Conservation (phyloP, 2,329 filamentous ascomycete species). For the Cytospora schulzeri region DNA sequence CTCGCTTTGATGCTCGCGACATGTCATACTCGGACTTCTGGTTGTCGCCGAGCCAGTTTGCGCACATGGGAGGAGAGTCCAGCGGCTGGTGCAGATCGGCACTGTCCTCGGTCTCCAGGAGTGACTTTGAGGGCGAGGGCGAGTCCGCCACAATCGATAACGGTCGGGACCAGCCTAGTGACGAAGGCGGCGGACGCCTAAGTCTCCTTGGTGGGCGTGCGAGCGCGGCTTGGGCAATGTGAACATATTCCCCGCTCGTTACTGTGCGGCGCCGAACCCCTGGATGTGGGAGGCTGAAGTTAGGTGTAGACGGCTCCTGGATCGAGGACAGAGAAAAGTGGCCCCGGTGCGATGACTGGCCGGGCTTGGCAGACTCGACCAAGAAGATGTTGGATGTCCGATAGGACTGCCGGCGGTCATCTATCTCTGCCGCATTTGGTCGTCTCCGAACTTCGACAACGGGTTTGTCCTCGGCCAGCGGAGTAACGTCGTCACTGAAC, state of each 20-base stretch:
- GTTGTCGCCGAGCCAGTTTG: conserved; percentile 26
- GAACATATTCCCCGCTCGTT: conserved; percentile 20
- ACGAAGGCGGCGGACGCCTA: conserved; percentile 47
- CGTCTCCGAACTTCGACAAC: conserved; percentile 44
- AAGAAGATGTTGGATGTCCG: conserved; percentile 49
- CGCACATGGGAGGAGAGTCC: conserved; percentile 31
- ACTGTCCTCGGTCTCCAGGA: conserved; percentile 17
- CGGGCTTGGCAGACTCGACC: conserved; percentile 41
- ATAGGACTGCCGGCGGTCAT: conserved; percentile 54
- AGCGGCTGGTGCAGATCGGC: conserved; percentile 24
- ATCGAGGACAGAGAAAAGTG: conserved; percentile 24
- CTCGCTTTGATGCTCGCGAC: conserved; percentile 6
- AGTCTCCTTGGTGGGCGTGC: conserved; percentile 29
- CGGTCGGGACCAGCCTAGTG: conserved; percentile 51
- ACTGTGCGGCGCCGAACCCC: conserved; percentile 32
- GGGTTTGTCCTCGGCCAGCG: conserved; percentile 20
- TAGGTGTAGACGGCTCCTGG: conserved; percentile 50
- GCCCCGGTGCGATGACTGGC: conserved; percentile 11
- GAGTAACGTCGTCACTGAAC: conserved; percentile 35
- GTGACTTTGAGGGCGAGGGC: conserved; percentile 45
- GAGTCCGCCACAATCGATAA: conserved; percentile 58
- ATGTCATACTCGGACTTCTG: conserved; percentile 16
- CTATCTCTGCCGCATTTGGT: conserved; percentile 56
- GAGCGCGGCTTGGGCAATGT: conserved; percentile 10
- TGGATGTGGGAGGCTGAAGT: conserved; percentile 56